Base-by-base conservation (phyloP, 1,284 basidiomycete species). In the Binderoboletus segoi region DNA sequence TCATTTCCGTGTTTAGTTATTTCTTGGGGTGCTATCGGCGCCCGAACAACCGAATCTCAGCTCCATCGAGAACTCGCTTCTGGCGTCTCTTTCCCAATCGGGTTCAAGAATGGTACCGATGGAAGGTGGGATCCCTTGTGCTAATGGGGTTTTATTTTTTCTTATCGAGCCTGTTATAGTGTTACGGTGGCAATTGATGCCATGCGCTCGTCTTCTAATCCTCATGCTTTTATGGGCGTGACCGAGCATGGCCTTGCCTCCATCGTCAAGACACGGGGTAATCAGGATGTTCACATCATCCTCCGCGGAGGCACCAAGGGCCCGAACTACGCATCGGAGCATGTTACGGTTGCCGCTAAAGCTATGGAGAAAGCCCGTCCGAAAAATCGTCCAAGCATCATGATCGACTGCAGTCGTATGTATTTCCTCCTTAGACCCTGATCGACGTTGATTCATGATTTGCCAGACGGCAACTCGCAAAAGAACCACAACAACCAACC, bases 61-160 rank as follows among this genome's bases (percentile, higher is more conserved):
- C 85, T 97, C 12, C 94, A 96, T 69, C 86, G 94, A 58, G 95
- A 97, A 76, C 88, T 96, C 50, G 92, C 93, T 4, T 89, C 86
- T n/a, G 93, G 92, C 69, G 85, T 90, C 32, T 93, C 91, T 48
- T 93, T 93, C 83, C 92, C 93, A 15, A 90, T 94, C 61, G 93
- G 96, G n/a, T 99, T 99, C 88, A 99, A 99, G 77, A 99, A 99
- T 74, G 96, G 96, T 53, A 98, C 96, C 7, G 96, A 98, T 73
- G 96, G 96, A 50, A 90, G 89, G 87, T 94, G 62, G 68, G 79
- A 53, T 48, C 47, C 46, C 40, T 30, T 30, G 6, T 20, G 33
- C 23, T 40, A 50, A 28, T 48, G 5, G 5, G 28, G 5, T 30
- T 5, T 30, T 46, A 42, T 20, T 50, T 11, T 12, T 62, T 7